Conservation (phyloP, 2,329 filamentous ascomycete genomes). For the Fusarium scirpi region DNA sequence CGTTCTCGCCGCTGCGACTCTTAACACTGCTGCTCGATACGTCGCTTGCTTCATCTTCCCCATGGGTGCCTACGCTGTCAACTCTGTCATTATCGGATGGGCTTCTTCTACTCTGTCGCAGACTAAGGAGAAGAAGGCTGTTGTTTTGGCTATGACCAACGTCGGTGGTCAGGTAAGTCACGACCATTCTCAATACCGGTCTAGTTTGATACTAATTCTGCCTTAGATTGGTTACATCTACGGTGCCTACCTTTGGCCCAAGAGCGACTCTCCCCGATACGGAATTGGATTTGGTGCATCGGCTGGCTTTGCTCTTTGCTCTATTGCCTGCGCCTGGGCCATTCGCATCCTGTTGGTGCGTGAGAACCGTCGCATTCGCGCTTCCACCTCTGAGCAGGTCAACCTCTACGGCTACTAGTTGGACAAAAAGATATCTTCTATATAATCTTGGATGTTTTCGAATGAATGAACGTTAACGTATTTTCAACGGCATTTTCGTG, state of each 20-base stretch:
- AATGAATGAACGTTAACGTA: neutral
- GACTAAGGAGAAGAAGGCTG: slow-evolving; percentile 63
- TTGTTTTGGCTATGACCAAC: slow-evolving; percentile 62
- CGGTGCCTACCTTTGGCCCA: slow-evolving; percentile 63
- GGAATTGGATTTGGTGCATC: slow-evolving; percentile 59
- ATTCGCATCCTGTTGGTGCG: slow-evolving; percentile 56
- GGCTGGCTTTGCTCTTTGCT: slow-evolving; percentile 55
- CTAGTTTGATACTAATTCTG: neutral
- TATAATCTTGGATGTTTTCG: neutral
- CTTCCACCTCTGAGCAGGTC: slow-evolving; percentile 49
- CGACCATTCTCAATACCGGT: accelerated
- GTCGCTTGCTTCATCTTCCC: slow-evolving; percentile 58
- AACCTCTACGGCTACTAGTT: slow-evolving; percentile 55
- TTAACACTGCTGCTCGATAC: slow-evolving; percentile 56
- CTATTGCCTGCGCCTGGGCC: slow-evolving; percentile 57
- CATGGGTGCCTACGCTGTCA: slow-evolving; percentile 59
- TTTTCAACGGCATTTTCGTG: neutral
- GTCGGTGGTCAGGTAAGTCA: slow-evolving; percentile 54
- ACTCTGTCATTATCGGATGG: slow-evolving; percentile 62
- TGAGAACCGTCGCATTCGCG: slow-evolving; percentile 56
- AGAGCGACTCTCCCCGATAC: slow-evolving; percentile 59
- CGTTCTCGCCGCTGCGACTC: slow-evolving; percentile 53
- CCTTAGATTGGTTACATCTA: slow-evolving; percentile 59
- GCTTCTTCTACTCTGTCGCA: slow-evolving; percentile 58
- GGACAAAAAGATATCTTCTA: neutral